Evolutionary conservation across 129 eudicot species (phyloP), one percentile per base, ranked within the genome.

Genomic region (Gnaphalium uliginosum): DNA sequence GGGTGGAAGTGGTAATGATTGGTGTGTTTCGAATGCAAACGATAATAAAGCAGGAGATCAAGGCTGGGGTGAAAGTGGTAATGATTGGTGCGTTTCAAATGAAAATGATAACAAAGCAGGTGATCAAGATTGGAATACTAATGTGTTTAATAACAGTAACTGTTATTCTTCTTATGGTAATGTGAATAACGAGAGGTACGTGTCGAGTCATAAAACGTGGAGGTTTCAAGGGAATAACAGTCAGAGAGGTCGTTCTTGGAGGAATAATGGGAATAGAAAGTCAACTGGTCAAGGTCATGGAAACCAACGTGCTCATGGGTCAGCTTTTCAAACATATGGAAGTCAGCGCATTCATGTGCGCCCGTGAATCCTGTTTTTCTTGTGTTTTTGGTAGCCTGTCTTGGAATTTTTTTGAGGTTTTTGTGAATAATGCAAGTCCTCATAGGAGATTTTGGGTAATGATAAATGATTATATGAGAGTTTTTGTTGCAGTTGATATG

Each of bases 101-200:
- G 18, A 46, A 62, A 46, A 27, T n/a, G 50, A 46, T 22, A 15
- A 61, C 26, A 74, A 74, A 27, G 71, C 46, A 15, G 62, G 25
- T 2, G 78, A 74, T 46, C 69, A 59, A 43, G 78, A 69, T 5
- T 83, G 83, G 83, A 83, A 73, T 15, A 80, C 63, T 10, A 66
- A 79, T 33, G 63, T 26, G 76, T 63, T 75, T 19, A 70, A 62
- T 27, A 15, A 43, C n/a, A 25, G 66, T 10, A 8, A 66, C 30
- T 22, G 23, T 62, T 39, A 78, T 66, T 48, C 71, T 63, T 21
- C 30, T 76, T 48, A 71, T 50, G 66, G 80, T 13, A 35, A 57
- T 78, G 54, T 74, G 83, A 74, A 84, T 75, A 56, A 62, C 14
- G 30, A 67, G 69, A 54, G 69, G 27, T 66, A 25, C 8, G 30